phyloP scores from a whole-genome alignment of 2,329 filamentous ascomycete species.

The Pseudogymnoascus sp. region DNA sequence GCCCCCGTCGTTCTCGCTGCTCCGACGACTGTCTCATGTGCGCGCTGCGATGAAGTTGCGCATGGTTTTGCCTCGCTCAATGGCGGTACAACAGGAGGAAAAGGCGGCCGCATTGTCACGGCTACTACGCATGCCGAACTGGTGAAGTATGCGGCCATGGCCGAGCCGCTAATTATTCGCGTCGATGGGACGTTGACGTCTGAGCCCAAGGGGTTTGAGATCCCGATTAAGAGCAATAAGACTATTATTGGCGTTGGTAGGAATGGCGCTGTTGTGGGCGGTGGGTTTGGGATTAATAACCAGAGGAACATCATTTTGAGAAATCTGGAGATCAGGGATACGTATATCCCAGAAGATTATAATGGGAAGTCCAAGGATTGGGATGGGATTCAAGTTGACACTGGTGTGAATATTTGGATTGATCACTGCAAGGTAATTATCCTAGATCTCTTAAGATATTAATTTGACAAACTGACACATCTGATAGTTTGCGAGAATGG shows the following conservation, averaged over 20 bases:
- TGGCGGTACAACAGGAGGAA: conserved; percentile 18
- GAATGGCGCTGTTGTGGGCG: conserved; percentile 17
- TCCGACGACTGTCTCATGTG: not conserved
- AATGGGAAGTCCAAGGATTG: conserved; percentile 18
- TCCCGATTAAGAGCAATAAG: conserved; percentile 18
- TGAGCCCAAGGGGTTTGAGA: conserved; percentile 17
- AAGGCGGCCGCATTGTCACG: conserved; percentile 17
- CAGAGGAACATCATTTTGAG: conserved; percentile 20
- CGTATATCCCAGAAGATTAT: conserved; percentile 14
- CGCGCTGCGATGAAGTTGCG: conserved; percentile 14
- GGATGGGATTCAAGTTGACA: conserved; percentile 22
- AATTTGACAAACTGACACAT: not conserved
- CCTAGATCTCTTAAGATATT: not conserved
- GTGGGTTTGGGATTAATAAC: conserved; percentile 18
- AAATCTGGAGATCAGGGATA: conserved; percentile 17
- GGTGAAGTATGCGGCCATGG: conserved; percentile 17
- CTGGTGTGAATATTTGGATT: conserved; percentile 20
- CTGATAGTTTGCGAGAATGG: conserved; percentile 12
- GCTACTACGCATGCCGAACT: conserved; percentile 18
- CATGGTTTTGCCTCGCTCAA: conserved; percentile 20
- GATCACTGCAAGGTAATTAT: conserved; percentile 17
- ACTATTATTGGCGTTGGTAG: conserved; percentile 21
- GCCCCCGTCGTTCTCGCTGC: not conserved
- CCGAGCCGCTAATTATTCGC: conserved; percentile 18
- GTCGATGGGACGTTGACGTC: conserved; percentile 16